Evolutionary conservation across 176 grass and related monocot genomes (phyloP).

Genomic region (Oryza australiensis): DNA sequence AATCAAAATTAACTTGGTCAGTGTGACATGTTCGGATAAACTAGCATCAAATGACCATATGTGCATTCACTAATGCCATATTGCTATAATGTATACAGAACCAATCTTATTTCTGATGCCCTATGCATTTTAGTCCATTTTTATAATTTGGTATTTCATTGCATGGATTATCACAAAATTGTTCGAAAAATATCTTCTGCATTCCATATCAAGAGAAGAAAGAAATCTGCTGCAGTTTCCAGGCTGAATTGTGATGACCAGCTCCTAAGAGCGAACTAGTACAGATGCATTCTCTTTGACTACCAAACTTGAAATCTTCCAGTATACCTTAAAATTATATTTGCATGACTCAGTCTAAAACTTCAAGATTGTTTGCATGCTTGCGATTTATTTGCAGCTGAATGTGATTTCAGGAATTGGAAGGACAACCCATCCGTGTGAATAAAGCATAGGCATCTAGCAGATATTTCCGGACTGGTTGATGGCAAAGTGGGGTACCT

Average conservation of each 20-base stretch:
- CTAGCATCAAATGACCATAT: background rate
- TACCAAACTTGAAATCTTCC: background rate
- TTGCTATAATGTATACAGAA: background rate
- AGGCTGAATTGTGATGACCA: background rate
- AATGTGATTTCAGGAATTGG: conserved; percentile 76
- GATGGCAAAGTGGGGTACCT: background rate
- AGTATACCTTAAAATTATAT: background rate
- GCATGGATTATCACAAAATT: background rate
- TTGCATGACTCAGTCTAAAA: background rate
- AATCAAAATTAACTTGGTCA: background rate
- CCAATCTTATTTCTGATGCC: background rate
- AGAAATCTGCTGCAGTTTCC: background rate
- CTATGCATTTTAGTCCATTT: background rate
- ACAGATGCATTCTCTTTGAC: background rate
- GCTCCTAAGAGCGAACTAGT: background rate
- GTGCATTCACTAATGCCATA: background rate
- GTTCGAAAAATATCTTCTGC: background rate
- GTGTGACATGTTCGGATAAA: background rate
- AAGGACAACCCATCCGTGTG: conserved; percentile 95
- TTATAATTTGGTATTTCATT: background rate
- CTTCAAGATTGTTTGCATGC: background rate
- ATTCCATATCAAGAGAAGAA: background rate
- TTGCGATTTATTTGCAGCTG: background rate
- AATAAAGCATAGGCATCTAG: conserved; percentile 68
- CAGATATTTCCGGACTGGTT: conserved; percentile 9